Percentiles rank a stretch among this genome's conserved stretches.
phyloP scores from a whole-genome alignment of 129 eudicot genomes.

The Escallonia rubra region DNA sequence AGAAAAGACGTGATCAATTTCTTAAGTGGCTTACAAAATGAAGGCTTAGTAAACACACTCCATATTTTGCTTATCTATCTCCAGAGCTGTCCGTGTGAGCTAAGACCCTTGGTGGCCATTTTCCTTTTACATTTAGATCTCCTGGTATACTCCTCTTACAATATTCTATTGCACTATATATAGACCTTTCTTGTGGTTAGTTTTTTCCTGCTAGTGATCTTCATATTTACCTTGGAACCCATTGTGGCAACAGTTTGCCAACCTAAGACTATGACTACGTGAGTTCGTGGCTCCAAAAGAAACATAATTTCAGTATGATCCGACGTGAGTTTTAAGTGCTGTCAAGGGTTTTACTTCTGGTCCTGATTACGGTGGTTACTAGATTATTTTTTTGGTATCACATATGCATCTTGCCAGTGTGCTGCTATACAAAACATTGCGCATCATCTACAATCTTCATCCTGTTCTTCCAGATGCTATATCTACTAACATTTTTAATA shows the following conservation, averaged over 20 bases:
- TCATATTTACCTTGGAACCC: neutral
- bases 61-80: constrained; percentile 17
- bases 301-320: neutral
- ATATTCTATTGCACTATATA: neutral
- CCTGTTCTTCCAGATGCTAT: no score
- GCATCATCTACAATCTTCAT: no score
- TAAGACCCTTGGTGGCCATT: constrained; percentile 23
- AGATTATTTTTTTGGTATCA: neutral
- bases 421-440: no score
- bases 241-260: neutral
- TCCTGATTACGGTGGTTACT: neutral
- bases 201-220: neutral
- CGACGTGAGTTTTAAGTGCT: neutral
- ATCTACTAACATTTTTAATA: no score
- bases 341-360: neutral
- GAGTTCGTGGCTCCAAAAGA: neutral
- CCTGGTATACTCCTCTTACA: constrained; percentile 40
- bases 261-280: neutral
- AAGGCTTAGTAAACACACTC: constrained; percentile 19
- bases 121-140: constrained; percentile 44
- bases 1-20: constrained; percentile 21
- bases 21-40: constrained; percentile 18
- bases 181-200: neutral
- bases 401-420: no score
- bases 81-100: constrained; percentile 16